Conservation (phyloP, 2,329 filamentous ascomycete genomes). For the Rutstroemia sydowiana region DNA sequence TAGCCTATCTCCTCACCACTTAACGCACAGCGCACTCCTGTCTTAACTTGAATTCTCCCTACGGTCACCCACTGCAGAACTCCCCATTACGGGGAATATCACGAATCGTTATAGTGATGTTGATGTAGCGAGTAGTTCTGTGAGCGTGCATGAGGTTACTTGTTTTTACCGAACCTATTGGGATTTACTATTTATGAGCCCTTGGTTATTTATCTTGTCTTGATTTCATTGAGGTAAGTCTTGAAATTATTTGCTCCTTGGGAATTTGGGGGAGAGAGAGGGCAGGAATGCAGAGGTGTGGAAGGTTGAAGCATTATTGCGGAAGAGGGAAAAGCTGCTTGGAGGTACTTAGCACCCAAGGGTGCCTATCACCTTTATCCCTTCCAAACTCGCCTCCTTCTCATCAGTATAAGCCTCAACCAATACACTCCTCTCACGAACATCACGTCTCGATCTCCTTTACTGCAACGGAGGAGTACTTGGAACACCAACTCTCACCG, state of each 20-base stretch:
- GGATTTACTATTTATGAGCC: conserved; percentile 5
- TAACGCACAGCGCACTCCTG: conserved; percentile 9
- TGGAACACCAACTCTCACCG: conserved; percentile 32
- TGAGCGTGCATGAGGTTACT: conserved; percentile 9
- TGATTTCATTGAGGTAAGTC: too few relatives aligned
- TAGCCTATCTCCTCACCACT: conserved; percentile 24
- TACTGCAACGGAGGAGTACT: conserved; percentile 41
- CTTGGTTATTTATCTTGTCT: background rate
- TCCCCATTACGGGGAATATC: conserved; percentile 11
- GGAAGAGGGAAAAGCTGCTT: background rate
- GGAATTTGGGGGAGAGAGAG: background rate
- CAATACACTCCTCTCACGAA: conserved; percentile 29
- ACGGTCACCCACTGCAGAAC: conserved; percentile 7
- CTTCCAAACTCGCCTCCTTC: conserved; percentile 39
- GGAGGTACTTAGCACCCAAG: conserved; percentile 12
- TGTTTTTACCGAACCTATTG: conserved; percentile 7
- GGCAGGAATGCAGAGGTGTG: background rate
- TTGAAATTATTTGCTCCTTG: background rate
- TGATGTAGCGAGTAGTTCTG: background rate
- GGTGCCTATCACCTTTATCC: conserved; percentile 31
- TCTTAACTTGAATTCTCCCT: conserved; percentile 10
- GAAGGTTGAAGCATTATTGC: too few relatives aligned
- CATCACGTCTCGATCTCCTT: conserved; percentile 36
- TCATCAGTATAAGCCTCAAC: conserved; percentile 35
- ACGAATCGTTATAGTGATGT: conserved; percentile 8